Evolutionary conservation across 805 yeast genomes (phyloP), one percentile per base, ranked within the genome.

Genomic region (Pichia rugopelliculosa): DNA sequence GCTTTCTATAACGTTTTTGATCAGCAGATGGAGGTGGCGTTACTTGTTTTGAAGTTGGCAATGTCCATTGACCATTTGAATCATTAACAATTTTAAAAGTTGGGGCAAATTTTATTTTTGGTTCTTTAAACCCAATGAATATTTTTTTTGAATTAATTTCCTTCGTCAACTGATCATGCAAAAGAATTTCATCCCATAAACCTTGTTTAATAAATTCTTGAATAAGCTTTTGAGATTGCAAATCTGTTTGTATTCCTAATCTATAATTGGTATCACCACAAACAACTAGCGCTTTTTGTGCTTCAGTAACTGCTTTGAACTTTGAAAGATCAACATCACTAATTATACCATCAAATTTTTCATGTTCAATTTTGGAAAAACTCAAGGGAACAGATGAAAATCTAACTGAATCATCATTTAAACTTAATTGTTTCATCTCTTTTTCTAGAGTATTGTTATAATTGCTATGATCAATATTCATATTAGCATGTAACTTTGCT

Each of bases 201-300:
- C 20, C 62, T 49, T 48, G 34, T 27, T 18, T 38, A 15, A 53
- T 47, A 9, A 45, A 36, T 10, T 43, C 30, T 20, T 50, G 36
- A 20, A 53, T 38, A 27, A 34, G 30, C n/a, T 44, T 23, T 36
- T 42, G 39, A 10, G 50, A 46, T 24, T 46, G 26, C n/a, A 25
- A 51, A 23, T 60, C 62, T 7, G 41, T n/a, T 1, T 49, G 51
- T 10, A 47, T 22, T 11, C 58, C 55, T 0, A 67, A 57, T 42
- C 85, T 64, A 54, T 76, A 79, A 55, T 80, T 79, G 48, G 79
- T 58, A 54, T 79, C 85, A 8, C 85, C 85, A 25, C 72, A 64
- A 12, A 74, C 59, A 21, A 79, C 59, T 0, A 70, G 59, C 47
- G 20, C 65, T 53, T 30, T 60, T 53, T 10, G 53, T 42, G 20